These are phyloP conservation scores for Circinella umbellata DNA, from an alignment of 371 early-diverging fungal genomes.

Conservation along the genomic window DNA sequence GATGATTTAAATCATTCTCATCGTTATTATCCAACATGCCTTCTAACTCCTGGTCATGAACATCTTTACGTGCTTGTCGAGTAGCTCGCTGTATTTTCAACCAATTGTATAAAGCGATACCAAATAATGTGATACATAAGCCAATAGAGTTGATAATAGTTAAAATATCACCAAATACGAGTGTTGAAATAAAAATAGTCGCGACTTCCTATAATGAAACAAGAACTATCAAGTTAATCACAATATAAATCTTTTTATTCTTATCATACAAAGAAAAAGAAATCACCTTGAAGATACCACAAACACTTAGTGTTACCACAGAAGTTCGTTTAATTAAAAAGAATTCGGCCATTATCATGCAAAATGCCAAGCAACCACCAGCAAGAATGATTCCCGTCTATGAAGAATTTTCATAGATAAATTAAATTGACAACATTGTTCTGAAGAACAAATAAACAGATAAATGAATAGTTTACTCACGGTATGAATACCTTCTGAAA, in stretches of 20 bases:
- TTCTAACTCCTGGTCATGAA: conserved; percentile 19
- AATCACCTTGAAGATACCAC: conserved; percentile 85
- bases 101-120: conserved; percentile 74
- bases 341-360: conserved; percentile 90
- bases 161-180: conserved; percentile 77
- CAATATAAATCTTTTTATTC: not conserved
- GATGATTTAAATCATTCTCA: conserved; percentile 7
- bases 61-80: conserved; percentile 19
- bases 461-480: conserved; percentile 26
- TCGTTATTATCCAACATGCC: conserved; percentile 8
- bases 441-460: not conserved
- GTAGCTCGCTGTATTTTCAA: conserved; percentile 39
- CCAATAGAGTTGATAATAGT: conserved; percentile 73
- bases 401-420: not conserved
- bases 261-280: not conserved
- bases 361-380: conserved; percentile 87
- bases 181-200: conserved; percentile 67
- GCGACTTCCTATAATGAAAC: conserved; percentile 62
- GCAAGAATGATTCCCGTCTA: conserved; percentile 44
- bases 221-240: not conserved
- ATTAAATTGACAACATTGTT: too few relatives aligned
- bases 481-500: conserved; percentile 42
- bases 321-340: conserved; percentile 85
- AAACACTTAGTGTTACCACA: conserved; percentile 89
- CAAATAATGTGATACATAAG: conserved; percentile 70